Conservation (phyloP, 495 filamentous ascomycete genomes). For the Stereocaulon alpinum region DNA sequence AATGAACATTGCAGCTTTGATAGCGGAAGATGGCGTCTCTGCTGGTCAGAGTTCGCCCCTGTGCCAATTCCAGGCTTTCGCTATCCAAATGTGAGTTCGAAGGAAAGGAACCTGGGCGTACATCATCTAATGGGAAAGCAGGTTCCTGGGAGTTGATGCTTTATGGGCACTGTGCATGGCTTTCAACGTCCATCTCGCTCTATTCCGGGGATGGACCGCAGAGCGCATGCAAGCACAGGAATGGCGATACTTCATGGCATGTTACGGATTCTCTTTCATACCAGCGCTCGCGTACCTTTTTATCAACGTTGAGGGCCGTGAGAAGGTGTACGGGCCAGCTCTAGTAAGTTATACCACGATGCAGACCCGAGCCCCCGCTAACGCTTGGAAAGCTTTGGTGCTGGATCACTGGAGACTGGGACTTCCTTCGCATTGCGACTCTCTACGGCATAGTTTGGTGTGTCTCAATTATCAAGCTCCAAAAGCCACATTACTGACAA, state of each 20-base stretch:
- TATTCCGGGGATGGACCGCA: conserved; percentile 66
- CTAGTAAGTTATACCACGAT: conserved; percentile 31
- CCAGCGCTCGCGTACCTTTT: conserved; percentile 61
- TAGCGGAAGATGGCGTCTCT: conserved; percentile 48
- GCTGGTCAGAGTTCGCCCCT: conserved; percentile 37
- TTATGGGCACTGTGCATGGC: conserved; percentile 80
- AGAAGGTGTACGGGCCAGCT: conserved; percentile 65
- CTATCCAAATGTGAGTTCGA: conserved; percentile 57
- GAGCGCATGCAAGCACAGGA: conserved; percentile 59
- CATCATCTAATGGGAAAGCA: conserved; percentile 27
- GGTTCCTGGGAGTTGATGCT: conserved; percentile 72
- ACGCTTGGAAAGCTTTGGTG: conserved; percentile 55
- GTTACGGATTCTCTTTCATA: conserved; percentile 69
- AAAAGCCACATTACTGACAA: not conserved
- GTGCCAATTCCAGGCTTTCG: conserved; percentile 68
- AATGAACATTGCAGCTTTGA: conserved; percentile 69
- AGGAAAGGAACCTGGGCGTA: not conserved
- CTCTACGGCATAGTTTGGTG: conserved; percentile 85
- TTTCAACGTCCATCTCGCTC: conserved; percentile 76
- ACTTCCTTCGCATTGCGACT: conserved; percentile 60
- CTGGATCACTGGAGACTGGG: conserved; percentile 62
- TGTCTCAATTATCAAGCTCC: conserved; percentile 7
- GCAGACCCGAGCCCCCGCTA: not conserved
- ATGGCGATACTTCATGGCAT: conserved; percentile 56
- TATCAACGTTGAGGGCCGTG: conserved; percentile 37